Evolutionary conservation across 805 yeast species (phyloP).

Genomic region (Kazachstania africana): DNA sequence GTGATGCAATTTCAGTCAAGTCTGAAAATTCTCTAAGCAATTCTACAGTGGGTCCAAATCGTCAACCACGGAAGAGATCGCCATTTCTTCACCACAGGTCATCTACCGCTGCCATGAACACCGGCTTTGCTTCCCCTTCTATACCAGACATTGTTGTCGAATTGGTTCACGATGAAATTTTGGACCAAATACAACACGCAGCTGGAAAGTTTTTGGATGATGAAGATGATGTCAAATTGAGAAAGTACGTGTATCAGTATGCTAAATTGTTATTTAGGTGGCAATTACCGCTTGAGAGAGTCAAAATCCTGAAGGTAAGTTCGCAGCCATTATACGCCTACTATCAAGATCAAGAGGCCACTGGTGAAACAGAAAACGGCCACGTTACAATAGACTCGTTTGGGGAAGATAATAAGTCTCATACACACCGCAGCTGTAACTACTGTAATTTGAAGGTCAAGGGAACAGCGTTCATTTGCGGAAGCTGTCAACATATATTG

Average conservation of each 20-base stretch:
- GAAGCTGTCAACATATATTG: slow-evolving; percentile 63
- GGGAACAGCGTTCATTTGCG: slow-evolving; percentile 55
- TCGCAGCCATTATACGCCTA: background rate
- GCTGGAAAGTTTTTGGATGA: slow-evolving; percentile 15
- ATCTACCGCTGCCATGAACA: no score
- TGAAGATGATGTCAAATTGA: slow-evolving; percentile 17
- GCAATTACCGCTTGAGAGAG: slow-evolving; percentile 74
- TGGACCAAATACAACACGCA: slow-evolving; percentile 12
- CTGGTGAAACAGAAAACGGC: no score
- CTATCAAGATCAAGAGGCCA: background rate
- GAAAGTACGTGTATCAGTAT: slow-evolving; percentile 50
- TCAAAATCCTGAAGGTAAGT: slow-evolving; percentile 56
- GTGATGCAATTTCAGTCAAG: background rate
- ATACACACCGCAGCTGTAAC: slow-evolving; percentile 37
- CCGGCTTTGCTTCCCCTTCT: slow-evolving; percentile 1
- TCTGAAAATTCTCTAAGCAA: background rate
- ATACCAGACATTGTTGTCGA: slow-evolving; percentile 18
- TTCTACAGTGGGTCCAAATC: background rate
- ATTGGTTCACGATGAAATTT: slow-evolving; percentile 18
- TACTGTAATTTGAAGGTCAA: slow-evolving; percentile 52
- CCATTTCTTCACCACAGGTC: background rate
- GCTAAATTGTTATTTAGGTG: slow-evolving; percentile 68
- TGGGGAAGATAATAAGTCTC: slow-evolving; percentile 1
- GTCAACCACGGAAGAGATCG: background rate
- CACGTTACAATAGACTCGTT: slow-evolving; percentile 13